Base-by-base conservation (phyloP, 1,284 basidiomycete genomes). In the Leccinum colubrinum region DNA sequence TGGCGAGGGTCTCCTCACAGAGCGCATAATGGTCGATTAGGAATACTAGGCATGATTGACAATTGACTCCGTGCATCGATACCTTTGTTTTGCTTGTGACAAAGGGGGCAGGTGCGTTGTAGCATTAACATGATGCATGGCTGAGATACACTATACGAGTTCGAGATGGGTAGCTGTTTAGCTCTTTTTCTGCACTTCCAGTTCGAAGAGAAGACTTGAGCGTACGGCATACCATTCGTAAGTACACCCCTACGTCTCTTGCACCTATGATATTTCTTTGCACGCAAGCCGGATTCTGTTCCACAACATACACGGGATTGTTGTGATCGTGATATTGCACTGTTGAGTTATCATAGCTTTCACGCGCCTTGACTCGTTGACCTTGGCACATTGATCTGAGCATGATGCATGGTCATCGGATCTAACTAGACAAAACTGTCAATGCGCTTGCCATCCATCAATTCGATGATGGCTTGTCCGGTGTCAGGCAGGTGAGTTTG, bases 1-100 rank as follows among this genome's bases (percentile, higher is more conserved):
- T 72, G 87, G 86, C 63, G 91, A 93, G 76, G 91, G 91, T 55
- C 80, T 93, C 59, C 84, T 90, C 70, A 92, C 90, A 27, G 90
- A 91, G 71, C 83, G 82, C 71, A 83, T 89, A 83, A 81, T 90
- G 77, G 87, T 90, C 70, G 89, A 91, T 74, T 87, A 74, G 64
- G 75, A 55, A 51, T 66, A 52, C 60, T 58, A 41, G 27, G 64
- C 58, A 58, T 51, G 60, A 30, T 54, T 61, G 62, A 59, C 39
- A 50, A 58, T 64, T 59, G 63, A 63, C 58, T 56, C 61, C 62
- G 64, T 60, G 66, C 64, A 67, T 62, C 60, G 70, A 64, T 72
- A 62, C 69, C 72, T 67, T 72, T 69, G 58, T 64, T 69, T 61
- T 64, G 62, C 67, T 71, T 55, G 60, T 55, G 60, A 64, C 61